phyloP scores from a whole-genome alignment of 108 stramenopile genomes.

The Conticribra weissflogii region DNA sequence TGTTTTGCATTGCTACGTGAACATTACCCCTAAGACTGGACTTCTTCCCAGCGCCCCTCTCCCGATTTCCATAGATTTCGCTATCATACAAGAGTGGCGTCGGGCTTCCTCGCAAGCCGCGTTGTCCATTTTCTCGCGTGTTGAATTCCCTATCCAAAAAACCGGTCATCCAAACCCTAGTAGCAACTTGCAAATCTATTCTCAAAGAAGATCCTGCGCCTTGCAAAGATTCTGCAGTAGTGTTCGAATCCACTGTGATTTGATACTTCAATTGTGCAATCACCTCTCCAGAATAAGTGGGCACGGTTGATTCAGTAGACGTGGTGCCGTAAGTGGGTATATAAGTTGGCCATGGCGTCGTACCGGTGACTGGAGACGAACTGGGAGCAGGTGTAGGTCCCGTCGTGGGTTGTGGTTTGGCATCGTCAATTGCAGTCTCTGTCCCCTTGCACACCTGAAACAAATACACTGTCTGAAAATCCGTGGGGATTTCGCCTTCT shows the following conservation, averaged over 20 bases:
- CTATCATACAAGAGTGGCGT: neutral
- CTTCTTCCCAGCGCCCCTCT: neutral
- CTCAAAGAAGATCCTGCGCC: neutral
- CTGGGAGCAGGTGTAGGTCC: neutral
- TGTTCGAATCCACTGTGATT: neutral
- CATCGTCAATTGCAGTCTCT: conserved; percentile 21
- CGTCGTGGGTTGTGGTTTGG: conserved; percentile 2
- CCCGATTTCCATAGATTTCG: neutral
- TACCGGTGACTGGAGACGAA: neutral
- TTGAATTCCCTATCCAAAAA: neutral
- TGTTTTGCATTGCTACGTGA: neutral
- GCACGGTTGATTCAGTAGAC: neutral
- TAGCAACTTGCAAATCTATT: neutral
- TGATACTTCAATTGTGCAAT: neutral
- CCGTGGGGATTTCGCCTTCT: conserved; percentile 9
- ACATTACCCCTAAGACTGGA: neutral
- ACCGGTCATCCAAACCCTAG: neutral
- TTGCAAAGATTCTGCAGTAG: neutral
- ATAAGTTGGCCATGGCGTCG: neutral
- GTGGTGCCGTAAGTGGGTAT: neutral
- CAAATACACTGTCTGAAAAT: conserved; percentile 31
- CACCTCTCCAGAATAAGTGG: neutral
- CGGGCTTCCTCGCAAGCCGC: neutral
- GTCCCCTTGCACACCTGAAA: conserved; percentile 26
- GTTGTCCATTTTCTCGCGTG: neutral